Evolutionary conservation across 2,329 filamentous ascomycete genomes (phyloP).

Genomic region (Blastomyces gilchristii): DNA sequence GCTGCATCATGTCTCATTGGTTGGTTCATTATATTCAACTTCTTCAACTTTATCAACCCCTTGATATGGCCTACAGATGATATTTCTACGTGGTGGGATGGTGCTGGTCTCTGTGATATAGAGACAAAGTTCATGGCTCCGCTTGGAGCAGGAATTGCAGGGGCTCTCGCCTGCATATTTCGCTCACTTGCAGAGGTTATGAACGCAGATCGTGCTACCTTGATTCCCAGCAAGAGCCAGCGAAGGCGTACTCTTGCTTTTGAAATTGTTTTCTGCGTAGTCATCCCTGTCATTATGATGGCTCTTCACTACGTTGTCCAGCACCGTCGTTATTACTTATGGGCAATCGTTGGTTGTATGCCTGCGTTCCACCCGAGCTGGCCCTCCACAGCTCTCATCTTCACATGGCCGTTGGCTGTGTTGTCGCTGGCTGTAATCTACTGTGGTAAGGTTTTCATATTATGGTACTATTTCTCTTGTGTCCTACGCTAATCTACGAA

Average conservation of each 20-base stretch:
- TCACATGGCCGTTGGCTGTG: conserved; percentile 48
- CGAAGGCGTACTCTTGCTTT: conserved; percentile 39
- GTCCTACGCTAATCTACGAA: conserved; percentile 13
- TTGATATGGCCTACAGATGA: conserved; percentile 55
- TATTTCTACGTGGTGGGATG: conserved; percentile 46
- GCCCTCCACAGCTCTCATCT: conserved; percentile 45
- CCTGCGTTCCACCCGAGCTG: conserved; percentile 47
- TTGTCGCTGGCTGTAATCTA: conserved; percentile 46
- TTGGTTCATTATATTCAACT: conserved; percentile 48
- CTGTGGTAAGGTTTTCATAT: conserved; percentile 39
- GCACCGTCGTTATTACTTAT: conserved; percentile 47
- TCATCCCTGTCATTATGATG: conserved; percentile 47
- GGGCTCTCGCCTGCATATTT: conserved; percentile 48
- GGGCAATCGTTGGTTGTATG: conserved; percentile 50
- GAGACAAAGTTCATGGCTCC: conserved; percentile 50
- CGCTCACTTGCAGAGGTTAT: conserved; percentile 51
- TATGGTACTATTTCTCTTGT: background rate
- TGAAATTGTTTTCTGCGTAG: conserved; percentile 48
- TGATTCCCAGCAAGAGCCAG: conserved; percentile 42
- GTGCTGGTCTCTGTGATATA: conserved; percentile 53
- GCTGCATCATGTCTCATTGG: conserved; percentile 47
- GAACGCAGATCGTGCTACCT: conserved; percentile 45
- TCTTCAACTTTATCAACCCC: conserved; percentile 51
- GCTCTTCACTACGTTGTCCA: conserved; percentile 51
- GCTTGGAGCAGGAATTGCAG: conserved; percentile 42